phyloP scores from a whole-genome alignment of 116 monocot species.

The Cymodocea nodosa region DNA sequence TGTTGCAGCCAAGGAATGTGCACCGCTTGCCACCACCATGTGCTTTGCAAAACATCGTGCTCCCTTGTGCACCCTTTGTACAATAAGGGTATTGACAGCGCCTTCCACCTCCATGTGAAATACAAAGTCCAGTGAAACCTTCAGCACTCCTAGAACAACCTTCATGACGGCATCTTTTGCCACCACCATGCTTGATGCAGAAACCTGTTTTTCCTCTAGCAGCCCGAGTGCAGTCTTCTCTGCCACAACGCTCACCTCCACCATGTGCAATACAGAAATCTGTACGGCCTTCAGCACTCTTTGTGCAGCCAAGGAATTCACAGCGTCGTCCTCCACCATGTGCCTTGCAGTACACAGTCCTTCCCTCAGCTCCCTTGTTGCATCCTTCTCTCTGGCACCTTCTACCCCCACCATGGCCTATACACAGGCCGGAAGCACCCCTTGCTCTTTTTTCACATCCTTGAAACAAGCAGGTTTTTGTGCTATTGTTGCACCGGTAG shows the following conservation, averaged over 20 bases:
- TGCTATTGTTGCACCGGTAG: conserved; percentile 7
- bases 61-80: conserved; percentile 59
- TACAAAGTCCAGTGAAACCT: conserved; percentile 47
- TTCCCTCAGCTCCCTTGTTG: conserved; percentile 52
- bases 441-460: conserved; percentile 52
- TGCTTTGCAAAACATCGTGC: conserved; percentile 49
- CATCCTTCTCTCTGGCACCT: conserved; percentile 42
- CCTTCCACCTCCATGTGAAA: conserved; percentile 53
- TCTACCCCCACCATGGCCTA: conserved; percentile 51
- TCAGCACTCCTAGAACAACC: conserved; percentile 43
- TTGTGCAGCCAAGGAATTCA: conserved; percentile 43
- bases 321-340: conserved; percentile 55
- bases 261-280: conserved; percentile 40
- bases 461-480: conserved; percentile 33
- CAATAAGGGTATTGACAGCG: conserved; percentile 45
- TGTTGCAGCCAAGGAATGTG: conserved; percentile 39
- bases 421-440: conserved; percentile 50
- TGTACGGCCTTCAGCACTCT: conserved; percentile 60
- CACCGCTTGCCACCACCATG: conserved; percentile 90
- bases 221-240: conserved; percentile 25
- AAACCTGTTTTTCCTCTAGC: conserved; percentile 41
- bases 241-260: conserved; percentile 34
- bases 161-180: conserved; percentile 38
- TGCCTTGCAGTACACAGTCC: conserved; percentile 51
- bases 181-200: conserved; percentile 50